Percentiles rank a stretch among this genome's conserved stretches.
These are phyloP conservation scores for Senecio squalidus DNA, from an alignment of 140 eudicot genomes.

Conservation along the genomic window DNA sequence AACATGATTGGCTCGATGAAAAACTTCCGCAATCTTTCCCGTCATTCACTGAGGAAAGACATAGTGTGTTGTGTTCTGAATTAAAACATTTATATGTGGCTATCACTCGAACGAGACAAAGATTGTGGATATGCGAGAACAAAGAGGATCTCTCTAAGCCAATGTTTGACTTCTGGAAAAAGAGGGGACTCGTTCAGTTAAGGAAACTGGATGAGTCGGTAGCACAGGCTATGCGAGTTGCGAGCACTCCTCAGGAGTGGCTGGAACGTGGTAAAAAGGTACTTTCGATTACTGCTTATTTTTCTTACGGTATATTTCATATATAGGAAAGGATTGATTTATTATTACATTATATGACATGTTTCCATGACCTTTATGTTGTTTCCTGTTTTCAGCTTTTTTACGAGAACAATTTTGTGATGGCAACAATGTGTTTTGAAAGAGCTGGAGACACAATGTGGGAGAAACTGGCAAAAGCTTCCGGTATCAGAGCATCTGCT, in stretches of 20 bases:
- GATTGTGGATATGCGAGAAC: slow-evolving; percentile 69
- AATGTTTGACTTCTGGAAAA: slow-evolving; percentile 65
- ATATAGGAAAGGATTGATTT: too few species aligned
- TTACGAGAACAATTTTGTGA: too few species aligned
- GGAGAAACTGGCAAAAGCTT: not conserved
- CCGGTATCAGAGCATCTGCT: too few species aligned
- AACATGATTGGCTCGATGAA: slow-evolving; percentile 33
- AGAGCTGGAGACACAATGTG: too few species aligned
- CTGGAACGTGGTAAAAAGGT: slow-evolving; percentile 49
- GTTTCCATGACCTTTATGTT: not conserved
- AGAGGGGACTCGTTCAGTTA: slow-evolving; percentile 41
- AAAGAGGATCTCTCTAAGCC: slow-evolving; percentile 56
- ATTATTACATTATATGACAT: not conserved
- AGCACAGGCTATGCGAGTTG: slow-evolving; percentile 48
- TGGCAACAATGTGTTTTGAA: not conserved
- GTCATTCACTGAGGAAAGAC: slow-evolving; percentile 35
- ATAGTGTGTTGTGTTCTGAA: slow-evolving; percentile 57
- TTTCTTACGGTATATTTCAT: too few species aligned
- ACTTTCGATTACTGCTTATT: not conserved
- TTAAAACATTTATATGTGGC: slow-evolving; percentile 68
- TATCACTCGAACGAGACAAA: slow-evolving; percentile 64
- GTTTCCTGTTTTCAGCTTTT: too few species aligned
- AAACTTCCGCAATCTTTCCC: slow-evolving; percentile 34
- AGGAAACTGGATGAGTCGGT: slow-evolving; percentile 29
- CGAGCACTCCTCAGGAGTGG: slow-evolving; percentile 61